These are phyloP conservation scores for Sherardia arvensis DNA, from an alignment of 257 asterid genomes.

Conservation along the genomic window DNA sequence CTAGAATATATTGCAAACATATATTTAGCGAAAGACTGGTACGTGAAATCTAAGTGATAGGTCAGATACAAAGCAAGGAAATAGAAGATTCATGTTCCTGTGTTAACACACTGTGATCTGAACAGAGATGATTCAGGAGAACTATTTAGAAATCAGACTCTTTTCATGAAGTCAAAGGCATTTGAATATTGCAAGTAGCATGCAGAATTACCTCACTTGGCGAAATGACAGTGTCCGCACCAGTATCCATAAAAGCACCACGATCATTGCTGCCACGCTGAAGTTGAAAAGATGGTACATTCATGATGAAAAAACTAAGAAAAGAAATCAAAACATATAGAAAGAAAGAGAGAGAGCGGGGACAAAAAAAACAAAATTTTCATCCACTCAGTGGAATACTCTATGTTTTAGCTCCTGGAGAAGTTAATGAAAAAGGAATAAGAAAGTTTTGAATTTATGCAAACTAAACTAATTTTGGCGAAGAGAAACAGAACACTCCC, in stretches of 20 bases:
- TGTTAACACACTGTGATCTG: not conserved
- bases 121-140: not conserved
- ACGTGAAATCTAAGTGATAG: not conserved
- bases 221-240: conserved; percentile 44
- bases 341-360: not conserved
- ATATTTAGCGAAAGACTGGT: not conserved
- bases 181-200: not conserved
- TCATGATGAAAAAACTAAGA: not conserved
- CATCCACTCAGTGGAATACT: not conserved
- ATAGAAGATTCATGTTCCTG: not conserved
- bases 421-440: not conserved
- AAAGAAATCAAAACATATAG: not conserved
- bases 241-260: conserved; percentile 43
- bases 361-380: no score
- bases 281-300: conserved; percentile 16
- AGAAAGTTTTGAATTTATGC: not conserved
- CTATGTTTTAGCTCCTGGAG: not conserved
- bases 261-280: conserved; percentile 39
- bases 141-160: not conserved
- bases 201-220: conserved; percentile 48
- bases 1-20: not conserved
- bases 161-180: no score
- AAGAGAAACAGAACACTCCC: not conserved
- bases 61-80: not conserved
- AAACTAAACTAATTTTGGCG: not conserved